Evolutionary conservation across 371 early-diverging fungal genomes (phyloP), one percentile per base, ranked within the genome.

Genomic region (Mortierella sp.): DNA sequence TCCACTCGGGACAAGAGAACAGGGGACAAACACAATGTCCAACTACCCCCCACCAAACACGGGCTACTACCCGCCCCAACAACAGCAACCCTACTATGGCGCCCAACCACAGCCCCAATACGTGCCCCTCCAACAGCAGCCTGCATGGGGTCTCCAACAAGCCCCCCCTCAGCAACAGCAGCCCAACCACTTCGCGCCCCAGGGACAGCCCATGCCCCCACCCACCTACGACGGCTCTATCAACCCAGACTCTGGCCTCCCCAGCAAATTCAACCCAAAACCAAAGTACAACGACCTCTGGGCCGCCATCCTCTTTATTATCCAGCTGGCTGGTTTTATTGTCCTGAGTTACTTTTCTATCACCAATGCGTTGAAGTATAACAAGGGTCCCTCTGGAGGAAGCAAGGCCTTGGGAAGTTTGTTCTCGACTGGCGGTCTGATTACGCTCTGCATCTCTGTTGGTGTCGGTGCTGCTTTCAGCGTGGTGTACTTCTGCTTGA

Each of bases 231-330:
- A 85, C n/a, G 83, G 84, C 54, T 43, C 78, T 57, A 61, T 81
- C 44, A 85, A 81, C 76, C 86, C 86, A 31, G 86, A 85, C 5
- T 76, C 81, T 0, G 81, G 81, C 2, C 78, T 81, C 40, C 86
- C 86, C 21, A 54, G 81, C 40, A 87, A 89, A 73, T 89, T 87
- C 82, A 82, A 83, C 53, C 82, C 86, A 6, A 87, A 79, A 67
- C 79, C 87, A 21, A 80, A 83, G 34, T 88, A 80, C 71, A 87
- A 90, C 80, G 93, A 93, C 82, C 54, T 91, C 37, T 93, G 93
- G 92, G 93, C 93, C 0, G 71, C 89, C 8, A 51, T 90, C 34
- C 69, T 92, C 10, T 93, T 89, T 80, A 46, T 89, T 0, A 43
- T 89, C 57, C 88, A 87, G 31, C 70, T 91, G 31, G 88, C 82